A percentile compares a stretch with the other conserved stretches of the same genome.
Evolutionary conservation across 2,329 filamentous ascomycete genomes (phyloP).

Genomic region (Fusarium sp.): DNA sequence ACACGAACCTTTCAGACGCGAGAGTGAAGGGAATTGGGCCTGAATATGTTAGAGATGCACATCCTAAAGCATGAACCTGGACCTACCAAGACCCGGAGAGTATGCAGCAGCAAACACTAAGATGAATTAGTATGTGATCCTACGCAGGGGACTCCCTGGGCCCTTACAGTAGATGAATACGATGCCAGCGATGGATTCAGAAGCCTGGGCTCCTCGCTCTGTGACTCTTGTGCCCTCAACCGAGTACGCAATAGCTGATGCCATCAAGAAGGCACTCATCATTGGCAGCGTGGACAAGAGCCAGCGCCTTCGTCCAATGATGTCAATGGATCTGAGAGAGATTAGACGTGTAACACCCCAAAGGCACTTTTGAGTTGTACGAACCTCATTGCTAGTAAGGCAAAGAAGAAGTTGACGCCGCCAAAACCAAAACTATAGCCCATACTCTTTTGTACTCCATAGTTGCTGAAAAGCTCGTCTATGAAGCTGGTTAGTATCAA

Average conservation of each 20-base stretch:
- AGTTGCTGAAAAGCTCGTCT: conserved; percentile 31
- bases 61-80: background rate
- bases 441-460: conserved; percentile 31
- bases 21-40: conserved; percentile 60
- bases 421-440: conserved; percentile 44
- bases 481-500: background rate
- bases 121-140: background rate
- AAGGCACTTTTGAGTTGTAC: accelerated
- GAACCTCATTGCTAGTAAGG: conserved; percentile 48
- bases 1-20: conserved; percentile 53
- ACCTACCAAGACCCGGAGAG: conserved; percentile 51
- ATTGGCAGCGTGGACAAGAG: conserved; percentile 55
- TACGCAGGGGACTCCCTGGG: accelerated
- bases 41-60: background rate
- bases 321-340: conserved; percentile 43
- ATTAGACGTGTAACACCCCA: background rate
- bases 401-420: conserved; percentile 53
- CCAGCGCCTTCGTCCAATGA: conserved; percentile 55
- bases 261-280: conserved; percentile 46
- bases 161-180: conserved; percentile 26
- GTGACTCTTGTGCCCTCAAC: conserved; percentile 16
- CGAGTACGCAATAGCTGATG: conserved; percentile 18
- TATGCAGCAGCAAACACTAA: conserved; percentile 55
- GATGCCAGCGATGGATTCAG: conserved; percentile 15
- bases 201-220: background rate